phyloP scores from a whole-genome alignment of 2,329 filamentous ascomycete species.

The Fusarium graminum region DNA sequence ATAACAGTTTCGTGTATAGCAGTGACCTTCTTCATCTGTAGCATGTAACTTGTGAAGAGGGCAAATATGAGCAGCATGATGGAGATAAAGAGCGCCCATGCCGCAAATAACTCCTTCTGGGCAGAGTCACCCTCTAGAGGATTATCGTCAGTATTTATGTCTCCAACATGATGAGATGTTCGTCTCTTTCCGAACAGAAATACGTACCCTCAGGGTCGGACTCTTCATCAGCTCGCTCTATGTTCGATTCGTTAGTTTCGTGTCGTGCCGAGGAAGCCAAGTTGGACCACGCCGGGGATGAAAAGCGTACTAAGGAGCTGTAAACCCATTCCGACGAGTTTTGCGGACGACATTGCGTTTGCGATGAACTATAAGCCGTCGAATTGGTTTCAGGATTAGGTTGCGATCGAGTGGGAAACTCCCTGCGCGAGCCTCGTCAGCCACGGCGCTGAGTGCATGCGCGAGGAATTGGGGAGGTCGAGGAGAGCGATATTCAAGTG shows the following conservation, averaged over 20 bases:
- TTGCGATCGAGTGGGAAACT: slow-evolving; percentile 40
- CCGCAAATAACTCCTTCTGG: slow-evolving; percentile 93
- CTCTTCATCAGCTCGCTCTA: slow-evolving; percentile 51
- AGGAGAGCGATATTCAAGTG: slow-evolving; percentile 8
- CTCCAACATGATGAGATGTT: background rate
- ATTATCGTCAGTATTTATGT: slow-evolving; percentile 38
- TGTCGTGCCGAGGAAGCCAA: slow-evolving; percentile 10
- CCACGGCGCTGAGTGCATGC: slow-evolving; percentile 43
- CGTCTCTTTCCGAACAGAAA: slow-evolving; percentile 13
- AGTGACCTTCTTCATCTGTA: slow-evolving; percentile 97
- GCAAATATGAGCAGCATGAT: slow-evolving; percentile 94
- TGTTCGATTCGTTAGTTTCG: slow-evolving; percentile 42
- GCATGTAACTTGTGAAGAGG: slow-evolving; percentile 95
- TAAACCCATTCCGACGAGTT: slow-evolving; percentile 51
- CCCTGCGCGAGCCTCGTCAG: slow-evolving; percentile 48
- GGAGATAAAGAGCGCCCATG: slow-evolving; percentile 97
- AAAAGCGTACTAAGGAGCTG: slow-evolving; percentile 51
- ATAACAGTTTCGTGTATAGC: slow-evolving; percentile 98
- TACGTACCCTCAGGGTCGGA: slow-evolving; percentile 54
- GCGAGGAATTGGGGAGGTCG: slow-evolving; percentile 20
- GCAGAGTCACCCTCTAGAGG: slow-evolving; percentile 78
- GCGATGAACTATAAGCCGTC: background rate
- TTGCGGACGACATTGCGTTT: slow-evolving; percentile 39
- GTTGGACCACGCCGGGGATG: slow-evolving; percentile 3
- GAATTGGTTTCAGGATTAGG: slow-evolving; percentile 9